Percentiles rank a stretch among this genome's conserved stretches.
Evolutionary conservation across 495 filamentous ascomycete genomes (phyloP).

Genomic region (Penicillium lagena): DNA sequence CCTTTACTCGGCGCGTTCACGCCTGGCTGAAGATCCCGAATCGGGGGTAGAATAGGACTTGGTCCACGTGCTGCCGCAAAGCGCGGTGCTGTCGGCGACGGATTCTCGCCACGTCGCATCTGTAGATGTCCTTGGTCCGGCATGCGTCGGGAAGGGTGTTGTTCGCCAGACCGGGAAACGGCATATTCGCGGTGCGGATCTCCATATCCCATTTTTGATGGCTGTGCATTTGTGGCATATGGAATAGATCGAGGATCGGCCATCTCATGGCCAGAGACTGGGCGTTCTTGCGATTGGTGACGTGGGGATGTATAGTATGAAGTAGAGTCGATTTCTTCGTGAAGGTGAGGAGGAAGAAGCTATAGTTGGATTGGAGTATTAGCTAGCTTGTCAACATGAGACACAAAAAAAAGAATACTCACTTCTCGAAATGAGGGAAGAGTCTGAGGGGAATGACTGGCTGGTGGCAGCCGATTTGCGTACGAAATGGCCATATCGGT

Average conservation of each 20-base stretch:
- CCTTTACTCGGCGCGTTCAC: slow-evolving; percentile 12
- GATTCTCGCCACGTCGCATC: slow-evolving; percentile 9
- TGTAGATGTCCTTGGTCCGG: slow-evolving; percentile 6
- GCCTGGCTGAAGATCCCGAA: slow-evolving; percentile 32
- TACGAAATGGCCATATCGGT: slow-evolving; percentile 43
- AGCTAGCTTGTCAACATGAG: no score
- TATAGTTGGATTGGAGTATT: slow-evolving; percentile 1
- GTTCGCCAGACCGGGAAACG: slow-evolving; percentile 9
- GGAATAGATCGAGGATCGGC: slow-evolving; percentile 24
- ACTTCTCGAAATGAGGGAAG: slow-evolving; percentile 44
- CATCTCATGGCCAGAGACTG: slow-evolving; percentile 28
- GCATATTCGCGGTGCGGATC: slow-evolving; percentile 26
- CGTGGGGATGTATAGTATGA: slow-evolving; percentile 29
- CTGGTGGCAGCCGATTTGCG: slow-evolving; percentile 29
- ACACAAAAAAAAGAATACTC: slow-evolving; percentile 3
- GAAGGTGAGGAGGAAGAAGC: slow-evolving; percentile 41
- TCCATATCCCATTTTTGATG: slow-evolving; percentile 17
- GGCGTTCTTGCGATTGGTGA: slow-evolving; percentile 28
- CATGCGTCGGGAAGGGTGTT: slow-evolving; percentile 10
- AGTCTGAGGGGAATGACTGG: slow-evolving; percentile 21
- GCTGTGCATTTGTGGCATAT: slow-evolving; percentile 10
- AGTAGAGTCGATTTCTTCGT: slow-evolving; percentile 43
- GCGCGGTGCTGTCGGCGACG: no score
- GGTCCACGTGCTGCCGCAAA: slow-evolving; percentile 22
- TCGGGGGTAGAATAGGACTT: slow-evolving; percentile 36